phyloP scores from a whole-genome alignment of 495 filamentous ascomycete species.

The Darksidea phi region DNA sequence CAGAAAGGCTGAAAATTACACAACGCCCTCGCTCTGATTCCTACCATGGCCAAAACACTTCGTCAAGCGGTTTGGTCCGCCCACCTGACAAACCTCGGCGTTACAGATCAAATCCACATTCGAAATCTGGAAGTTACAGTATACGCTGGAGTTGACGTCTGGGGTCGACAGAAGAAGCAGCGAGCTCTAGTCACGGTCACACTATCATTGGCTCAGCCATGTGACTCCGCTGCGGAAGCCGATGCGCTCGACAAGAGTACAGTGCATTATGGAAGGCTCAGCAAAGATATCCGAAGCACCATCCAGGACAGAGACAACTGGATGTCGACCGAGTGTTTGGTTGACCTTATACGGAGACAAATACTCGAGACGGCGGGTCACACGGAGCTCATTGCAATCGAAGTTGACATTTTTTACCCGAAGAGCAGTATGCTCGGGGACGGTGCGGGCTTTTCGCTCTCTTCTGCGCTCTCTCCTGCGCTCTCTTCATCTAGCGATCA shows the following conservation, averaged over 20 bases:
- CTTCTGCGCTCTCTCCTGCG: background rate
- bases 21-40: too few species aligned
- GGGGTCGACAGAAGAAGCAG: conserved; percentile 55
- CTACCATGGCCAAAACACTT: background rate
- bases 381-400: conserved; percentile 4
- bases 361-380: conserved; percentile 8
- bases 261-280: conserved; percentile 60
- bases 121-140: conserved; percentile 52
- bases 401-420: conserved; percentile 36
- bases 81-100: background rate
- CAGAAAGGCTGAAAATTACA: too few species aligned
- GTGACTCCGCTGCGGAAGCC: conserved; percentile 48
- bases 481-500: background rate
- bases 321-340: conserved; percentile 14
- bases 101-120: conserved; percentile 42
- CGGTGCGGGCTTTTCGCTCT: conserved; percentile 22
- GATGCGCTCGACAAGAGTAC: conserved; percentile 56
- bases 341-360: background rate
- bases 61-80: conserved; percentile 11
- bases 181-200: conserved; percentile 54
- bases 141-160: conserved; percentile 53
- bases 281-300: conserved; percentile 50
- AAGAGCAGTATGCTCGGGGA: conserved; percentile 43
- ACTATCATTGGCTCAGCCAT: conserved; percentile 48
- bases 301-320: conserved; percentile 34